Conservation (phyloP, 768 basidiomycete genomes). For the Mrakia frigida region DNA sequence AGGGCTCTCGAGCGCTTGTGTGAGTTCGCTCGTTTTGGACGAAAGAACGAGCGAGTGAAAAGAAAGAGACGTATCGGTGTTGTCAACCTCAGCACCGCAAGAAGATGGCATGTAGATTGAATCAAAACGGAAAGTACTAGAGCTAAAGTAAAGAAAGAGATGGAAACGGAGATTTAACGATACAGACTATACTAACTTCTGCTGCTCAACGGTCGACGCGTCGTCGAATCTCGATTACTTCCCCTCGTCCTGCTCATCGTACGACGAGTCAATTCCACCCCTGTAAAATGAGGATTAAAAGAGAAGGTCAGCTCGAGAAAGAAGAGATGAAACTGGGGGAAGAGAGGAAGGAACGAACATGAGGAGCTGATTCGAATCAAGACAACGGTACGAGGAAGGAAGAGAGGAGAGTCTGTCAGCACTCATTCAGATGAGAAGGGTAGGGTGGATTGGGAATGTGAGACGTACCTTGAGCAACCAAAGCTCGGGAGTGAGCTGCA, state of each 20-base stretch:
- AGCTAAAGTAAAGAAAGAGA: neutral
- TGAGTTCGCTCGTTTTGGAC: too few relatives aligned
- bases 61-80: too few relatives aligned
- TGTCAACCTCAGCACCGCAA: too few relatives aligned
- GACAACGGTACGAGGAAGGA: too few relatives aligned
- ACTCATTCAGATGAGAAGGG: too few relatives aligned
- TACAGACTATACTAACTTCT: neutral
- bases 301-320: neutral
- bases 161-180: neutral
- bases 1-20: too few relatives aligned
- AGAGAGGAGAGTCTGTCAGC: neutral
- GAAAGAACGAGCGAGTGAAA: too few relatives aligned
- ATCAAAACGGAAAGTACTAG: too few relatives aligned
- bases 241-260: slow-evolving; percentile 25
- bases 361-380: neutral
- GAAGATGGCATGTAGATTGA: too few relatives aligned
- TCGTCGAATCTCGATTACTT: neutral
- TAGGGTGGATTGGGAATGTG: neutral
- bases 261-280: slow-evolving; percentile 24
- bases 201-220: neutral
- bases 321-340: neutral
- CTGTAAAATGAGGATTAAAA: neutral
- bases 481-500: slow-evolving; percentile 39
- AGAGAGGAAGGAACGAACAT: neutral
- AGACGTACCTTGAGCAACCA: slow-evolving; percentile 44